Evolutionary conservation across 768 basidiomycete species (phyloP).

Genomic region (Stropharia rugosoannulata): DNA sequence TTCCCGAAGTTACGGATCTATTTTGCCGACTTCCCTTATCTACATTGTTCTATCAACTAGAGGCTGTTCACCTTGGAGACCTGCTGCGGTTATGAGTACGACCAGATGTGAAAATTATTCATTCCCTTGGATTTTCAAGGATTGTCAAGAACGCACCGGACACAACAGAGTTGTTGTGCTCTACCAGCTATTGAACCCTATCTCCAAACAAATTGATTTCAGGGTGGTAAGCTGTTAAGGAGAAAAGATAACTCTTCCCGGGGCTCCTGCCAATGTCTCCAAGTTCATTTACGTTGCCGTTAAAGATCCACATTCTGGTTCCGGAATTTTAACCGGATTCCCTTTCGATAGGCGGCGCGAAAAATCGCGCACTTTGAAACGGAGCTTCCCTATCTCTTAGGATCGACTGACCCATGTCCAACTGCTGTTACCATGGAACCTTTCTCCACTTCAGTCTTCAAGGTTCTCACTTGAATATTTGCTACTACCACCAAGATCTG

Average conservation of each 20-base stretch:
- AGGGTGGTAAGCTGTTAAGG: constrained; percentile 71
- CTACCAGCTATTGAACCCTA: constrained; percentile 73
- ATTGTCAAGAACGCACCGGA: constrained; percentile 69
- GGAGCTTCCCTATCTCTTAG: constrained; percentile 77
- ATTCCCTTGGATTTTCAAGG: constrained; percentile 79
- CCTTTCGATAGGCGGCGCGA: constrained; percentile 71
- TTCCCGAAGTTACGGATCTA: constrained; percentile 66
- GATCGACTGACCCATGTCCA: constrained; percentile 86
- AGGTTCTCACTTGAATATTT: constrained; percentile 87
- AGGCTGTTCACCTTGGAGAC: constrained; percentile 82
- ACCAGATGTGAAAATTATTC: constrained; percentile 68
- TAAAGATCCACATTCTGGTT: constrained; percentile 71
- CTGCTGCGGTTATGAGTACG: constrained; percentile 80
- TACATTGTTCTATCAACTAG: constrained; percentile 81
- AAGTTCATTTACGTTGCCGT: constrained; percentile 71
- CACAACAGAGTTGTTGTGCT: constrained; percentile 69
- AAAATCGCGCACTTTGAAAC: constrained; percentile 67
- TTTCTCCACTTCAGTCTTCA: constrained; percentile 89
- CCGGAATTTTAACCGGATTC: constrained; percentile 79
- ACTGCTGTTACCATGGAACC: constrained; percentile 87
- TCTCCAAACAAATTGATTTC: constrained; percentile 74
- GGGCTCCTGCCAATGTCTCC: constrained; percentile 64
- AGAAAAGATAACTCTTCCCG: constrained; percentile 81
- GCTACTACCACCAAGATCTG: constrained; percentile 73
- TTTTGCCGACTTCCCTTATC: constrained; percentile 57